These are phyloP conservation scores for Ophiostoma triangulosporum DNA, from an alignment of 2,329 filamentous ascomycete species.

Conservation along the genomic window DNA sequence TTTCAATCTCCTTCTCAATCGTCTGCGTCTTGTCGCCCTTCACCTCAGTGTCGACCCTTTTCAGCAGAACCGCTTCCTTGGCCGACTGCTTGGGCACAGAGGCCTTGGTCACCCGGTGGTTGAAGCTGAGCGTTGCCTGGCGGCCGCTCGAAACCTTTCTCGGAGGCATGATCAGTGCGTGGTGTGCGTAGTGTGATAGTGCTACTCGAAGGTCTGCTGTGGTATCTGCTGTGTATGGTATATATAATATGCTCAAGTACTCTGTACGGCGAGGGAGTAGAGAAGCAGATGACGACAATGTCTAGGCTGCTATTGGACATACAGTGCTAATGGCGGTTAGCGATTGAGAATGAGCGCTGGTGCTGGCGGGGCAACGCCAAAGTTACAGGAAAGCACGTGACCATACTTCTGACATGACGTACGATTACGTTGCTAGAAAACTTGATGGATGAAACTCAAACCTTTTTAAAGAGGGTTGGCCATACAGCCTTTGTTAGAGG, in stretches of 20 bases:
- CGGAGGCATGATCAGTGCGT: constrained; percentile 28
- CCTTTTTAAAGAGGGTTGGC: no score
- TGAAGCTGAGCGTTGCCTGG: constrained; percentile 46
- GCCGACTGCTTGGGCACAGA: constrained; percentile 28
- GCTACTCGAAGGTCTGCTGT: not conserved
- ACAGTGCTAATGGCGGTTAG: no score
- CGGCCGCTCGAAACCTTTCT: constrained; percentile 35
- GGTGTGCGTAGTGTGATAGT: not conserved
- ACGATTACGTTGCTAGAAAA: not conserved
- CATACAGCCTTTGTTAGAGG: no score
- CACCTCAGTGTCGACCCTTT: constrained; percentile 13
- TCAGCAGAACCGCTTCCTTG: constrained; percentile 28
- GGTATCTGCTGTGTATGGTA: not conserved
- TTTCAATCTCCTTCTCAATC: constrained; percentile 15
- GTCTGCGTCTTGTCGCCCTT: constrained; percentile 17
- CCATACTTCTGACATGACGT: not conserved
- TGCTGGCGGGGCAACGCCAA: constrained; percentile 43
- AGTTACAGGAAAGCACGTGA: constrained; percentile 36
- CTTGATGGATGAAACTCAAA: no score
- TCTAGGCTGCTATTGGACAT: no score
- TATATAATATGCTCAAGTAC: no score
- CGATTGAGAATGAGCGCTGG: not conserved
- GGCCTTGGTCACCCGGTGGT: constrained; percentile 40
- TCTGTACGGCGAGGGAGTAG: no score
- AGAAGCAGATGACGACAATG: no score